Evolutionary conservation across 345 rosid genomes (phyloP), one percentile per base, ranked within the genome.

Genomic region (Melaleuca quinquenervia): DNA sequence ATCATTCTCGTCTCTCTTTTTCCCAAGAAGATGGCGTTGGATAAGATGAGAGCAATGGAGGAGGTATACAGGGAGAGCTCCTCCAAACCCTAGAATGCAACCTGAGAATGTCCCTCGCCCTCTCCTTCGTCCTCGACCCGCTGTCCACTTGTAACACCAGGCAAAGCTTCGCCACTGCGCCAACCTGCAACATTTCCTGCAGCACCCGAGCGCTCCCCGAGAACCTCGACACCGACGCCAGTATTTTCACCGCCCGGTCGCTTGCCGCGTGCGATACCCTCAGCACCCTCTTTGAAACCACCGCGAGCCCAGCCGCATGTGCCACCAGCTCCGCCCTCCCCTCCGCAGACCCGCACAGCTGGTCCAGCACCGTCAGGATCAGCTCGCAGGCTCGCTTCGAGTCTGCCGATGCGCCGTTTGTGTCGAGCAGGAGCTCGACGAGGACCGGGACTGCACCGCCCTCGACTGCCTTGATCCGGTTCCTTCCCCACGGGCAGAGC

Each of bases 401-500:
- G 27, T 90, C 91, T 0, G 87, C 55, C n/a, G 84, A 15, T 50
- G 36, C 50, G 53, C 58, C 16, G 74, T 27, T 78, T 0, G 85
- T 86, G 62, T 91, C 91, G 6, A 94, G 86, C 32, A 94, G 90
- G 49, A 93, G 90, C 86, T 93, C 93, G 24, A 92, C 75, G 60
- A 94, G 64, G 18, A 83, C 85, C 1, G 51, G 49, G 22, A 94
- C 90, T 1, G 88, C 91, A 3, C 92, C 91, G 13, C 89, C 93
- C 26, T 89, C 92, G 0, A 90, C 91, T 5, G 95, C 95, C 85
- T 92, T 93, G 91, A 91, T 88, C 88, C 94, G 80, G 91, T 93
- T 94, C 80, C 93, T 89, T 14, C 97, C 95, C 97, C 94, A 92
- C 1, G 97, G 93, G 84, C 93, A 93, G 22, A 92, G 87, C 86